Evolutionary conservation across 208 protist genomes (phyloP), one percentile per base, ranked within the genome.

Genomic region (Crithidia acanthocephali): DNA sequence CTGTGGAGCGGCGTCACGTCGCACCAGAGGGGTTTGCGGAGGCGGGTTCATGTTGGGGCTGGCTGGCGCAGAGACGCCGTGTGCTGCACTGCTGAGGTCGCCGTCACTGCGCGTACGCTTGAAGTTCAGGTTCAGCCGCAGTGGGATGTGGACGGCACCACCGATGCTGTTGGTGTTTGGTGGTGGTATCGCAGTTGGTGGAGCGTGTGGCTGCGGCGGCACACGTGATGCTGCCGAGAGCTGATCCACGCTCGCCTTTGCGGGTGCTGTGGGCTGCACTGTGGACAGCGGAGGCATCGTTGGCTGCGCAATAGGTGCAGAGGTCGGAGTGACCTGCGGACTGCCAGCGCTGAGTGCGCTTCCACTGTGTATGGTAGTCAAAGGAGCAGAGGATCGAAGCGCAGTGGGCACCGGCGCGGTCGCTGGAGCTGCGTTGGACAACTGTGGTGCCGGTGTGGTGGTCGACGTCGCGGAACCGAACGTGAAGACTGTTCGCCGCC

Each of bases 401-500:
- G 50, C 15, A 25, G 55, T 1, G 20, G 20, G 20, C 32, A 15
- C 35, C 23, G 63, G 10, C 6, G 52, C 13, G 2, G 28, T 11
- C 7, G 32, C 32, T 48, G 48, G 1, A 48, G 23, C 32, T 57
- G 69, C 15, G 57, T 0, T 32, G 2, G 35, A 27, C 9, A 18
- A 4, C 9, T 27, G 6, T n/a, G 56, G 11, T 48, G 9, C 44
- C 2, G 37, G 8, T 44, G 40, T 20, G 53, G 23, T 28, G 57
- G 60, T 47, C 22, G 61, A 33, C 16, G 45, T 40, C 18, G 60
- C 13, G 15, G 53, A 22, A n/a, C 68, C 53, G 16, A 84, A 40
- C 11, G 74, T 79, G 51, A 84, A 84, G 18, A 76, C 72, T 2
- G 79, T 84, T 28, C 79, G 72, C 11, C 79, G 72, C 23, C 72